Evolutionary conservation across 805 yeast genomes (phyloP), one percentile per base, ranked within the genome.

Genomic region (Alloascoidea hylecoeti): DNA sequence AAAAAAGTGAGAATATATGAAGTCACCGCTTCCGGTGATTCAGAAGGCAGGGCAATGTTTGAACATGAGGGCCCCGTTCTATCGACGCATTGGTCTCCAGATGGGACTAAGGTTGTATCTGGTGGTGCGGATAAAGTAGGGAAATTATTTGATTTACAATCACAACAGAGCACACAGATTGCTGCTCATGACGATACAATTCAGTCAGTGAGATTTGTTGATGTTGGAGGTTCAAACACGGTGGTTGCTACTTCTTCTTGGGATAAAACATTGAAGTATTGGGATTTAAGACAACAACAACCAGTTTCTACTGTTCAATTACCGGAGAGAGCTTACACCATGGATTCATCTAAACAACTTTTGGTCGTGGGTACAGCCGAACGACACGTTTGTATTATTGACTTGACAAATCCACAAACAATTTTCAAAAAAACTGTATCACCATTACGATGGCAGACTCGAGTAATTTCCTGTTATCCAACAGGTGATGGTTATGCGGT

Each of bases 361-460:
- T 63, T 92, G 42, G 96, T 89, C 19, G 88, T 84, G n/a, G 96
- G 80, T 15, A 82, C 95, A 41, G 97, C 97, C 0, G 96, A 85
- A 47, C 70, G 89, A 48, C 89, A 86, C 47, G 63, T 89, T 35
- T 66, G 71, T 34, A 69, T 85, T 28, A 70, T 92, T 42, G 84
- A 92, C 54, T 63, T 92, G 51, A 45, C 50, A 28, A 79, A 79
- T 48, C 98, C 98, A 2, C 82, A 79, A 42, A 70, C 70, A 40
- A 79, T 89, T 35, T 86, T 82, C 61, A 83, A 82, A 52, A 72
- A 72, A 39, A 53, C 67, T 34, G 65, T 66, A 56, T 78, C 94
- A 15, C 94, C 96, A 13, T 66, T 92, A 49, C 85, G 86, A 60
- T 78, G 78, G 74, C 96, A 88, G 63, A 86, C 96, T 0, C 68